Evolutionary conservation across 306 rosid genomes (phyloP).

Genomic region (Glycine tomentella): DNA sequence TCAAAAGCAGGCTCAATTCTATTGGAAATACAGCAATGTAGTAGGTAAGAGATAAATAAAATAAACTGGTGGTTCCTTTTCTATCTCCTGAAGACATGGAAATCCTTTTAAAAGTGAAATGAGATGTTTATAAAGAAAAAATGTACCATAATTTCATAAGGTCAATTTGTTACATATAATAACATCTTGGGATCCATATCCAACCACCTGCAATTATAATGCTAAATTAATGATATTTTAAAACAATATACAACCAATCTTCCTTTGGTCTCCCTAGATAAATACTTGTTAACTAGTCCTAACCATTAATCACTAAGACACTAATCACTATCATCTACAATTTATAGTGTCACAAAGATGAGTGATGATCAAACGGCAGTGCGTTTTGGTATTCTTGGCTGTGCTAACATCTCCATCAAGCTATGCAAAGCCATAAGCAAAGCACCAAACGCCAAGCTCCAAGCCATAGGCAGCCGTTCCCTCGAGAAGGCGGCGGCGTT

Average conservation of each 20-base stretch:
- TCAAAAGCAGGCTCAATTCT: conserved; percentile 20
- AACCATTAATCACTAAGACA: background rate
- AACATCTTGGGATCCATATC: conserved; percentile 56
- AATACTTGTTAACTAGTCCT: conserved; percentile 7
- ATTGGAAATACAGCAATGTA: conserved; percentile 9
- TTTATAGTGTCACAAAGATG: conserved; percentile 46
- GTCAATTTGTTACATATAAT: conserved; percentile 40
- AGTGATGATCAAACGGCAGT: conserved; percentile 54
- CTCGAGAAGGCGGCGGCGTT: conserved; percentile 67
- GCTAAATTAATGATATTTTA: conserved; percentile 36
- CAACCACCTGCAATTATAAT: conserved; percentile 44
- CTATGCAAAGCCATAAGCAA: conserved; percentile 69
- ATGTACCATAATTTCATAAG: conserved; percentile 9
- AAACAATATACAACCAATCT: conserved; percentile 29
- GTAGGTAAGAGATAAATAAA: conserved; percentile 20
- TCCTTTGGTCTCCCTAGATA: conserved; percentile 1
- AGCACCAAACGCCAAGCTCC: conserved; percentile 68
- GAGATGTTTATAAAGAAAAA: conserved; percentile 34
- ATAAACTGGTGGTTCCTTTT: conserved; percentile 25
- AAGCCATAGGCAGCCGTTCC: conserved; percentile 78
- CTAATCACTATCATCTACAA: background rate
- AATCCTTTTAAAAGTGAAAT: conserved; percentile 24
- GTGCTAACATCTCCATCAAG: conserved; percentile 82
- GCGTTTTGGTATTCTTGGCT: conserved; percentile 86
- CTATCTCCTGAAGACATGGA: conserved; percentile 50